Percentiles rank a stretch among this genome's conserved stretches.
Evolutionary conservation across 345 rosid genomes (phyloP).

Genomic region (Eucalyptus grandis): DNA sequence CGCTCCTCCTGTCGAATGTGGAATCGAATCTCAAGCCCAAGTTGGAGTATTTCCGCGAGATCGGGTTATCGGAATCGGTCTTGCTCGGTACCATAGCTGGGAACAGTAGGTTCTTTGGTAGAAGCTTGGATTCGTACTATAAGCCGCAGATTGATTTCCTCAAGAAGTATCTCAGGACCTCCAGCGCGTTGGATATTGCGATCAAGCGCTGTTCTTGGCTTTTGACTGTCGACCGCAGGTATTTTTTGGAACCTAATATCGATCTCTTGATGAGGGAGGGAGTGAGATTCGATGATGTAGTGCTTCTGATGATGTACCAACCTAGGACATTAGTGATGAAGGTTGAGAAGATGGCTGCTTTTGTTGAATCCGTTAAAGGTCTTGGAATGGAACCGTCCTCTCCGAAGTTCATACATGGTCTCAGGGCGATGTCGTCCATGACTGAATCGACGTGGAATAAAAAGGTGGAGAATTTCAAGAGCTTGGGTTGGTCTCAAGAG

Average conservation of each 20-base stretch:
- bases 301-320: not conserved
- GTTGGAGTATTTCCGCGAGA: not conserved
- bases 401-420: not conserved
- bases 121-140: not conserved
- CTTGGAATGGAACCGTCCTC: not conserved
- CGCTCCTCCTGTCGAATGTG: not conserved
- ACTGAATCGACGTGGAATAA: not conserved
- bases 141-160: slow-evolving; percentile 2
- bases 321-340: not conserved
- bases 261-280: slow-evolving; percentile 1
- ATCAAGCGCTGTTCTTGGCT: slow-evolving; percentile 1
- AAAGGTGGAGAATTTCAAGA: slow-evolving; percentile 6
- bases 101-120: not conserved
- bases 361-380: not conserved
- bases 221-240: not conserved
- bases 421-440: not conserved
- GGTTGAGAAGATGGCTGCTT: not conserved
- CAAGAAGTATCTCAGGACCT: not conserved
- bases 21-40: slow-evolving; percentile 6
- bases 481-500: slow-evolving; percentile 12
- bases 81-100: not conserved
- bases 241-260: not conserved
- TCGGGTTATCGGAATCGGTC: slow-evolving; percentile 1
- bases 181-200: not conserved
- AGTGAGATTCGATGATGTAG: not conserved